Percentiles rank a stretch among this genome's conserved stretches.
phyloP scores from a whole-genome alignment of 129 eudicot genomes.

The Chrysanthemum seticuspe region DNA sequence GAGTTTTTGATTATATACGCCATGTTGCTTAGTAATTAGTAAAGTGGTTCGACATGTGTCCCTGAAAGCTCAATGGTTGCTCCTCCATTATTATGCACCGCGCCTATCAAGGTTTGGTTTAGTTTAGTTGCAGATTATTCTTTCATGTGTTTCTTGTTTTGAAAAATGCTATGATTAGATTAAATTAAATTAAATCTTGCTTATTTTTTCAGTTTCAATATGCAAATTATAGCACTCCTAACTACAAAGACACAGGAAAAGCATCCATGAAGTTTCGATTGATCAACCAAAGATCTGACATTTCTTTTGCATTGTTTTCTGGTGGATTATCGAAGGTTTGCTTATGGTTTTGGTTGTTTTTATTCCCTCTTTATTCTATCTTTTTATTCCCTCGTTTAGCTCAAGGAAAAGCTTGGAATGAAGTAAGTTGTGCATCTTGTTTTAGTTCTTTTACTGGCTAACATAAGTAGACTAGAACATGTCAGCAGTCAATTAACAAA shows the following conservation, averaged over 20 bases:
- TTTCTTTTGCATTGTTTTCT: too few species aligned
- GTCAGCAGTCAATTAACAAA: too few species aligned
- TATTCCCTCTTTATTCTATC: background rate
- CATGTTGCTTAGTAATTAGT: background rate
- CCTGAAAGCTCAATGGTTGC: constrained; percentile 52
- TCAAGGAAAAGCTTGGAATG: constrained; percentile 92
- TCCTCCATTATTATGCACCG: constrained; percentile 79
- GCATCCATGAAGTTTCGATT: too few species aligned
- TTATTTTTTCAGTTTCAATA: constrained; percentile 60
- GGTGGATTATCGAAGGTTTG: too few species aligned
- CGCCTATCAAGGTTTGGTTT: constrained; percentile 81
- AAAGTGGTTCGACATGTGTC: constrained; percentile 37
- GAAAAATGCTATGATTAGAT: background rate
- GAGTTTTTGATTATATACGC: background rate
- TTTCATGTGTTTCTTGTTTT: background rate
- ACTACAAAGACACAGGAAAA: background rate
- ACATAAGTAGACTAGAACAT: background rate
- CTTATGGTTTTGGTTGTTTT: background rate
- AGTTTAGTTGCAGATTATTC: background rate
- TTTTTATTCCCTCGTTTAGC: constrained; percentile 79
- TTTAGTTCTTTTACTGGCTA: background rate
- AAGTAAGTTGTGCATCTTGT: constrained; percentile 49
- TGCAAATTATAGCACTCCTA: constrained; percentile 74
- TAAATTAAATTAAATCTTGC: background rate
- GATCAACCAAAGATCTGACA: too few species aligned